Conservation (phyloP, 495 filamentous ascomycete genomes). For the Terfezia claveryi region DNA sequence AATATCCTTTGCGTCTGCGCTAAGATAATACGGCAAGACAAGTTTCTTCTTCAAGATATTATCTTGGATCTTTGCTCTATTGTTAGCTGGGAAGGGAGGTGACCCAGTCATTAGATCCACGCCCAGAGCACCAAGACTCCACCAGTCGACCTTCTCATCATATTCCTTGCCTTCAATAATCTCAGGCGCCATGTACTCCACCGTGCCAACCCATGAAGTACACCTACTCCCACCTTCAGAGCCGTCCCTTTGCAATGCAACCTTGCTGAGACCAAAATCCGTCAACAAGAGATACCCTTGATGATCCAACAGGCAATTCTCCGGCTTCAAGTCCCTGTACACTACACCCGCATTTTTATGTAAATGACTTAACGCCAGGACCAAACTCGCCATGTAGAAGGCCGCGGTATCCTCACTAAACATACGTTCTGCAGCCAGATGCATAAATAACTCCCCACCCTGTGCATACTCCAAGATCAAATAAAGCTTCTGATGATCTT, state of each 20-base stretch:
- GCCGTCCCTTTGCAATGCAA: slow-evolving; percentile 38
- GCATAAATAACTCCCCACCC: slow-evolving; percentile 82
- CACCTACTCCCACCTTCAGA: slow-evolving; percentile 36
- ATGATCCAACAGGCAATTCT: slow-evolving; percentile 85
- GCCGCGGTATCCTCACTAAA: slow-evolving; percentile 69
- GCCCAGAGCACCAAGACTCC: slow-evolving; percentile 82
- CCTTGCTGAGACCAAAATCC: slow-evolving; percentile 92
- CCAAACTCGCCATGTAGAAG: slow-evolving; percentile 97
- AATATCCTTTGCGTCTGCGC: slow-evolving; percentile 77
- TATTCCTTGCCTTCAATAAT: slow-evolving; percentile 68
- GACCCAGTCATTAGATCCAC: slow-evolving; percentile 78
- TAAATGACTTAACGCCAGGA: slow-evolving; percentile 77
- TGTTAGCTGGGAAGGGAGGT: slow-evolving; percentile 74
- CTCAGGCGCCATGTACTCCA: slow-evolving; percentile 98
- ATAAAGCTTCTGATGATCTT: slow-evolving; percentile 94
- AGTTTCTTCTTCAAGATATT: slow-evolving; percentile 87
- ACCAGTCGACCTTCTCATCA: slow-evolving; percentile 91
- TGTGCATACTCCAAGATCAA: slow-evolving; percentile 96
- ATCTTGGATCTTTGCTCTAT: slow-evolving; percentile 76
- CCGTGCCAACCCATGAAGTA: slow-evolving; percentile 72
- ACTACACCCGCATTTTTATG: slow-evolving; percentile 81
- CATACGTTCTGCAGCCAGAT: slow-evolving; percentile 75
- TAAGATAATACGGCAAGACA: slow-evolving; percentile 63
- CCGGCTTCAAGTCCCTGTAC: slow-evolving; percentile 91
- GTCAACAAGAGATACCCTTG: slow-evolving; percentile 85